A percentile compares a stretch with the other conserved stretches of the same genome.
These are phyloP conservation scores for Antrodiella citrinella DNA, from an alignment of 768 basidiomycete genomes.

Conservation along the genomic window DNA sequence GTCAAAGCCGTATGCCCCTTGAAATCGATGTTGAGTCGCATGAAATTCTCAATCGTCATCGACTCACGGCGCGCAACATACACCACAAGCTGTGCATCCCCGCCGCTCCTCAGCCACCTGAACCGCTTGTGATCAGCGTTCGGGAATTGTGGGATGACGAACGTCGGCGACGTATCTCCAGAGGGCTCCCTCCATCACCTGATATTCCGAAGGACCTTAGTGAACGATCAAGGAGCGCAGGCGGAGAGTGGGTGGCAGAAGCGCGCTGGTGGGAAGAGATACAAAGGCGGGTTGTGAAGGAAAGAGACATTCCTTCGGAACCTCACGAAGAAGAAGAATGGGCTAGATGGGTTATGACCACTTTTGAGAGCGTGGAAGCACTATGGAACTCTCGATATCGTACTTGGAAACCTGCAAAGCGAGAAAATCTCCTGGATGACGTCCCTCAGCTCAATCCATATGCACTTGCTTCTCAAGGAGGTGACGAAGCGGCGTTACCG, in stretches of 20 bases:
- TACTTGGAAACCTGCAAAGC: conserved; percentile 42
- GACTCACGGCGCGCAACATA: conserved; percentile 53
- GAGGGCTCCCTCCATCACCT: conserved; percentile 67
- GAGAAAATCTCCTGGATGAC: conserved; percentile 5
- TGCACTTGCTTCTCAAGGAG: conserved; percentile 5
- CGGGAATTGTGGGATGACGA: conserved; percentile 97
- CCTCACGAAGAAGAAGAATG: conserved; percentile 33
- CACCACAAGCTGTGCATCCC: conserved; percentile 63
- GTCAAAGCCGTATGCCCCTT: conserved; percentile 61
- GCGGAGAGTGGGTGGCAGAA: conserved; percentile 65
- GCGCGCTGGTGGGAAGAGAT: conserved; percentile 73
- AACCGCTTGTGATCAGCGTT: conserved; percentile 80
- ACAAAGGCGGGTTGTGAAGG: conserved; percentile 46
- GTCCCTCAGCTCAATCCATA: conserved; percentile 15
- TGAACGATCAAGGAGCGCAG: conserved; percentile 47
- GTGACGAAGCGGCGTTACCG: background rate
- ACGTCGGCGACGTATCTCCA: conserved; percentile 56
- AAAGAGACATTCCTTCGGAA: conserved; percentile 21
- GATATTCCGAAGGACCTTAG: conserved; percentile 65
- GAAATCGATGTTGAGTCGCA: conserved; percentile 80
- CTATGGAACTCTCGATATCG: conserved; percentile 66
- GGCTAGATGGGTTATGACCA: conserved; percentile 76
- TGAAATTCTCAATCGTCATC: conserved; percentile 80
- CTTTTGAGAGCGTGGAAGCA: conserved; percentile 85
- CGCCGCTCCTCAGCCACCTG: conserved; percentile 38